These are phyloP conservation scores for Nicotiana undulata DNA, from an alignment of 257 asterid genomes.

Conservation along the genomic window DNA sequence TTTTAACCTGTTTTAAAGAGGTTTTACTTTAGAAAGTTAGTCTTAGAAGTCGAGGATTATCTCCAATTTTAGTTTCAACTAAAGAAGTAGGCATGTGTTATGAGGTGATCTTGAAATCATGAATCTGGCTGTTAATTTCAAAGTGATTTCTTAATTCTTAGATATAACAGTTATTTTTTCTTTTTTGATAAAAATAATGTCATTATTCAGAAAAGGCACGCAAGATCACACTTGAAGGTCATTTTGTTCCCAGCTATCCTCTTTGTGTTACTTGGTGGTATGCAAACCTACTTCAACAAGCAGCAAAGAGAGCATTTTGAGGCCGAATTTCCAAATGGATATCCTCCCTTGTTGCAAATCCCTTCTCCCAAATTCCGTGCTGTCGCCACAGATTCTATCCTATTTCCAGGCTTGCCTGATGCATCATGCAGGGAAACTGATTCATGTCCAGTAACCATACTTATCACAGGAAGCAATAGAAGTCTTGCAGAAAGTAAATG, in stretches of 20 bases:
- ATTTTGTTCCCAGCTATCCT: conserved; percentile 17
- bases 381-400: not conserved
- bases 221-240: conserved; percentile 12
- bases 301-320: rapidly evolving
- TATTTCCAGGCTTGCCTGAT: conserved; percentile 23
- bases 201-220: conserved; percentile 17
- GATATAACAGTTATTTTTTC: not conserved
- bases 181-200: too few relatives aligned
- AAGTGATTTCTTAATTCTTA: not conserved
- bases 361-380: conserved; percentile 19
- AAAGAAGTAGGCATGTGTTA: not conserved
- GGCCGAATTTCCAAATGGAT: not conserved
- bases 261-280: conserved; percentile 2
- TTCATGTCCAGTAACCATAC: conserved; percentile 28
- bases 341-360: conserved; percentile 18
- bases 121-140: not conserved
- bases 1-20: too few relatives aligned
- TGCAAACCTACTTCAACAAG: not conserved
- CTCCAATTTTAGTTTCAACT: not conserved
- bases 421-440: conserved; percentile 19
- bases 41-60: not conserved
- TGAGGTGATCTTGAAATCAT: not conserved
- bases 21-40: not conserved
- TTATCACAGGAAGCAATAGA: conserved; percentile 26
- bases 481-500: conserved; percentile 18